Evolutionary conservation across 352 stramenopile genomes (phyloP), one percentile per base, ranked within the genome.

Genomic region (Achlya hypogyna): DNA sequence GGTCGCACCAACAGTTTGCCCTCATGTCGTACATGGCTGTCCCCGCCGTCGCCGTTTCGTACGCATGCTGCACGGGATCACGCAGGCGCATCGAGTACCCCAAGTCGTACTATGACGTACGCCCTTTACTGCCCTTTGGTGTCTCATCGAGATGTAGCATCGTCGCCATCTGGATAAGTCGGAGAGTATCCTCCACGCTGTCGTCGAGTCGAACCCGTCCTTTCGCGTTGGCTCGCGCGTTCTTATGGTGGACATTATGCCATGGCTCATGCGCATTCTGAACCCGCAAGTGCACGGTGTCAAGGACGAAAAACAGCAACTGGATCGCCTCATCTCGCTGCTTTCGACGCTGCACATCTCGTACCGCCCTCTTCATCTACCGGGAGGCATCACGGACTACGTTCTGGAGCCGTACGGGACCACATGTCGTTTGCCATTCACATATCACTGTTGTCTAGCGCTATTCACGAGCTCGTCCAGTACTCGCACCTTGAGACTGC

Each of bases 331-430:
- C 1, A 89, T 92, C 56, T 69, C 88, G 27, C 70, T 91, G 53
- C 91, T 94, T 81, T 69, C 84, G n/a, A 78, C 81, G 40, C 74
- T 94, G 27, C 82, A 84, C 3, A 67, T 94, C 22, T 90, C 81
- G 14, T 94, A 91, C 53, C 79, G 78, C 18, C 80, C 77, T 20
- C 87, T 92, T 65, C 85, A 78, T 52, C 54, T 82, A 18, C 69
- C 81, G 0, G 82, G 90, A n/a, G 81, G 84, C 6, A 81, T 68
- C 10, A 82, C 91, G 70, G 83, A 92, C 51, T 91, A 82, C 45
- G 65, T 69, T 28, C 69, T 94, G 6, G 85, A 94, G 68, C 85
- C 85, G 84, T 93, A 77, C 63, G 85, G 20, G 23, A 43, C 3
- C 49, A 14, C 27, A 43, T 52, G 38, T 65, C 23, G 3, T 8